Percentiles rank a stretch among this genome's conserved stretches.
phyloP scores from a whole-genome alignment of 148 eudicot species.

The Chenopodium album region DNA sequence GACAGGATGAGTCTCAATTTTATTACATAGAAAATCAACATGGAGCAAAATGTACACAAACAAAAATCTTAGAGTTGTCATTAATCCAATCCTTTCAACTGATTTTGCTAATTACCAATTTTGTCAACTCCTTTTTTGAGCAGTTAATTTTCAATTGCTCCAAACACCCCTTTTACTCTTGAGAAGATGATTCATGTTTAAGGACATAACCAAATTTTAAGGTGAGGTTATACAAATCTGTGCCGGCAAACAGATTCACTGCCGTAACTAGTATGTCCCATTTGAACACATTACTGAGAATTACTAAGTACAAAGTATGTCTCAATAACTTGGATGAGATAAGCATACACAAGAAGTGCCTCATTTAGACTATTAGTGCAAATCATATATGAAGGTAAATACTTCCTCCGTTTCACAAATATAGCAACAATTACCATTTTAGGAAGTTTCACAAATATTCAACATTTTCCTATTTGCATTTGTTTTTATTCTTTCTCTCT shows the following conservation, averaged over 20 bases:
- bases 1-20: conserved; percentile 8
- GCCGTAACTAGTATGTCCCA: neutral
- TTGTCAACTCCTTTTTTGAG: neutral
- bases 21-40: conserved; percentile 1
- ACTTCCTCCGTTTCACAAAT: too few relatives aligned
- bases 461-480: too few relatives aligned
- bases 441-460: too few relatives aligned
- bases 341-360: neutral
- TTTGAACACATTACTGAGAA: neutral
- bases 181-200: neutral
- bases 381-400: too few relatives aligned
- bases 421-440: too few relatives aligned
- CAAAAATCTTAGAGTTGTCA: neutral
- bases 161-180: too few relatives aligned
- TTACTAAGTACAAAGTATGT: neutral
- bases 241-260: neutral
- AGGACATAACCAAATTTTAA: neutral
- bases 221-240: neutral
- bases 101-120: neutral
- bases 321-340: neutral
- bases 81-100: neutral
- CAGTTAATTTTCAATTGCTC: neutral
- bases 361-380: neutral
- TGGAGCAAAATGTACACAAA: neutral
- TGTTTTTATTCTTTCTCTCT: too few relatives aligned